Evolutionary conservation across 306 rosid species (phyloP), one percentile per base, ranked within the genome.

Genomic region (Begonia masoniana): DNA sequence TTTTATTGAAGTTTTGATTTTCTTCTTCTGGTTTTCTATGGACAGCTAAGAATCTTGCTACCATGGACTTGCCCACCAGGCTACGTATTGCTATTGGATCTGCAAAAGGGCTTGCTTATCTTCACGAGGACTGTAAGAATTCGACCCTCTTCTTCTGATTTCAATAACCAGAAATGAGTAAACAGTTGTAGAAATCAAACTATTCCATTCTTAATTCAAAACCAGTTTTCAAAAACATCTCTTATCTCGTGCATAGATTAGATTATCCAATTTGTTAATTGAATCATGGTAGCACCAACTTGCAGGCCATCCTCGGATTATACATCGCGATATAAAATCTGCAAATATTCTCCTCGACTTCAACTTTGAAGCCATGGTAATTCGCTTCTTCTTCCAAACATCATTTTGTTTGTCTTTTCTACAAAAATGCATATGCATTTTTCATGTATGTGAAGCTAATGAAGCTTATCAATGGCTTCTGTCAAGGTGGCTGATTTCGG

Each of bases 401-500:
- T 31, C 39, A 31, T 31, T 31, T 31, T 31, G 3, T 31, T 31
- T 31, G 0, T 31, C 39, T 31, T 31, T 31, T 31, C 39, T 31
- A 26, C 35, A 26, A 26, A 26, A 26, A 26, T 26, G 35, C 6
- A 26, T 26, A 31, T 31, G 39, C 39, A 31, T 31, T 31, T 7
- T 31, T 31, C 39, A 31, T 31, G 24, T 21, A 21, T 21, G 7
- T 7, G 13, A 56, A 43, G 70, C 56, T 60, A 55, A 55, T 55
- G 45, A 24, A 17, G 39, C 15, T 24, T 10, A 3, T 57, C 15
- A 31, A 50, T 46, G 41, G 50, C 57, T 69, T 54, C 53, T 58
- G 13, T 61, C 43, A 43, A 88, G 97, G 97, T 88, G 67, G 97
- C 95, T 36, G 97, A 88, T 78, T 88, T 85, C 58, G 97, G 97